phyloP scores from a whole-genome alignment of 257 asterid species.

The Anisodus acutangulus region DNA sequence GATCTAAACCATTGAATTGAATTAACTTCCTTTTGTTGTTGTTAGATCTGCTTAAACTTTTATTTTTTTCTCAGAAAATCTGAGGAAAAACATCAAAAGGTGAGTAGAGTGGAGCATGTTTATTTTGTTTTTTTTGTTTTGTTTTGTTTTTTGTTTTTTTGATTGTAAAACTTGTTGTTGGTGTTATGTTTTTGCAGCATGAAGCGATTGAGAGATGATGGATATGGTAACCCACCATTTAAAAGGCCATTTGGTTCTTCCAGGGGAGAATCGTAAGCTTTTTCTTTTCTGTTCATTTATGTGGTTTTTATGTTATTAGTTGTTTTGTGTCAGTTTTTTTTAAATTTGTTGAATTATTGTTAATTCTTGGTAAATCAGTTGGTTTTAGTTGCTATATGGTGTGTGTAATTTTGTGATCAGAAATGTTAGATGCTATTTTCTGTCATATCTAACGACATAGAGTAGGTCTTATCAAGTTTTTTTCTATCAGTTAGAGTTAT shows the following conservation, averaged over 20 bases:
- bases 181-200: constrained; percentile 51
- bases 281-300: not conserved
- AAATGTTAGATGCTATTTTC: constrained; percentile 32
- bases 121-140: not conserved
- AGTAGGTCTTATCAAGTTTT: not conserved
- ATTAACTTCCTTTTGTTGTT: constrained; percentile 27
- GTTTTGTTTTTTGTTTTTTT: constrained; percentile 6
- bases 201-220: constrained; percentile 91
- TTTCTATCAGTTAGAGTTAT: not conserved
- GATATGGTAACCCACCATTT: constrained; percentile 64
- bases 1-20: constrained; percentile 41
- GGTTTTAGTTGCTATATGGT: constrained; percentile 37
- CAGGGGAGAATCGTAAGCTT: constrained; percentile 85
- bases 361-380: constrained; percentile 42
- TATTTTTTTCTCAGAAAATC: constrained; percentile 36
- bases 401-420: constrained; percentile 40
- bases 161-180: constrained; percentile 34
- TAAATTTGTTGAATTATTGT: constrained; percentile 28
- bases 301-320: not conserved
- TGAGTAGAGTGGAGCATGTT: constrained; percentile 34
- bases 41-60: constrained; percentile 64
- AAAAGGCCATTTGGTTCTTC: constrained; percentile 79
- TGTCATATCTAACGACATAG: not conserved
- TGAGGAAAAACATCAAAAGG: constrained; percentile 51
- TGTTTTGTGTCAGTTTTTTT: constrained; percentile 25